Evolutionary conservation across 2,329 filamentous ascomycete species (phyloP).

Genomic region (Hansfordia pulvinata): DNA sequence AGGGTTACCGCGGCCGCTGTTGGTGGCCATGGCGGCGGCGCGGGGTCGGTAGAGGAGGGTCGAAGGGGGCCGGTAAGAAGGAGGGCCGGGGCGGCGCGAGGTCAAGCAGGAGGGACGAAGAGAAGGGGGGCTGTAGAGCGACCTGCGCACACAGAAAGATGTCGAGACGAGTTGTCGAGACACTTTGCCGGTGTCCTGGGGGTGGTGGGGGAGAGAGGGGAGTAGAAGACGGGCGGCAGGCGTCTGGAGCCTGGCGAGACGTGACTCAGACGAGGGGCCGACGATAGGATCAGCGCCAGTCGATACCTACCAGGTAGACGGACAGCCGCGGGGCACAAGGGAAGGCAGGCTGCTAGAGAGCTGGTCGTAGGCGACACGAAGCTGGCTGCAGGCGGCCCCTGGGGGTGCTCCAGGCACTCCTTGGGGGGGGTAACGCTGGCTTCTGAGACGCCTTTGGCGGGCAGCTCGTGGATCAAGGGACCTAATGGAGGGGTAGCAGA

Average conservation of each 20-base stretch:
- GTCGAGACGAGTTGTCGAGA: slow-evolving; percentile 33
- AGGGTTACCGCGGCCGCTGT: slow-evolving; percentile 34
- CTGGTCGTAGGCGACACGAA: too few species aligned
- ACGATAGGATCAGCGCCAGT: too few species aligned
- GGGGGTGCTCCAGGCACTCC: too few species aligned
- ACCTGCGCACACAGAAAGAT: slow-evolving; percentile 44
- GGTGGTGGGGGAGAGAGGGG: slow-evolving; percentile 9
- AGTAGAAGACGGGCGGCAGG: slow-evolving; percentile 2
- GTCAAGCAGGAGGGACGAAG: too few species aligned
- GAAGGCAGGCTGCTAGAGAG: too few species aligned
- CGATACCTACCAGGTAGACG: too few species aligned
- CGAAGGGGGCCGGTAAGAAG: neutral
- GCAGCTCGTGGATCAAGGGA: too few species aligned
- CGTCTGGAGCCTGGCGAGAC: slow-evolving; percentile 1
- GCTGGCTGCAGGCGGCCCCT: too few species aligned
- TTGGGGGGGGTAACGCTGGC: too few species aligned
- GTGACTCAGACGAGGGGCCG: neutral
- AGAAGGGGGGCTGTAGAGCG: slow-evolving; percentile 30
- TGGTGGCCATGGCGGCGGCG: slow-evolving; percentile 44
- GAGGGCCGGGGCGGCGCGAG: neutral
- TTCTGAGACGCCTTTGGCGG: too few species aligned
- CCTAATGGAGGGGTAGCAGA: too few species aligned
- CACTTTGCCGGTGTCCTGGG: slow-evolving; percentile 31
- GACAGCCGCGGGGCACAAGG: too few species aligned
- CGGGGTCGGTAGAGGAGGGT: slow-evolving; percentile 17